Evolutionary conservation across 495 filamentous ascomycete genomes (phyloP), one percentile per base, ranked within the genome.

Genomic region (Copromyces sp.): DNA sequence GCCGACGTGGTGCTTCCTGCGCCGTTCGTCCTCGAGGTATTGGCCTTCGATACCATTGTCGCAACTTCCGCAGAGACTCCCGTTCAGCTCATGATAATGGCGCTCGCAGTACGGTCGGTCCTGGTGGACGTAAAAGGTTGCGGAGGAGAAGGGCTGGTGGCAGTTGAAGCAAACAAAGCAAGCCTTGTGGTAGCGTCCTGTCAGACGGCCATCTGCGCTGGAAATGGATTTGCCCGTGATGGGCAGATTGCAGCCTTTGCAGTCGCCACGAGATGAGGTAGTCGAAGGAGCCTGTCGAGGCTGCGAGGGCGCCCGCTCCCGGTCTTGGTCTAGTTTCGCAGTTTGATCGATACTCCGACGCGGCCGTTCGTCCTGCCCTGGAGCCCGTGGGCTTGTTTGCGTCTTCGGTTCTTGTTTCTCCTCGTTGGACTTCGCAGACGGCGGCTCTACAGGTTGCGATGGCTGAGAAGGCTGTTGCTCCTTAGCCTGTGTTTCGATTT

Each of bases 161-260:
- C 95, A 99, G 8, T 92, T 93, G 4, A 88, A 88, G 84, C 95
- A 99, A 5, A 95, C 92, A 79, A 99, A 98, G 78, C 95, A 99
- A 16, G 90, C 86, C 75, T 94, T 94, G 81, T 99, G 95, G 77
- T 97, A 99, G 42, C 94, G 90, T 1, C 95, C 95, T 3, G 94
- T 97, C 5, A 99, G 86, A 61, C 95, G 91, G 29, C 96, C 96
- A 74, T 98, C 95, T 2, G 94, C 94, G 16, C 93, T 95, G 38
- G 94, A 95, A 68, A 99, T 89, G 0, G 94, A 97, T 80, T 97
- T 98, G 24, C 95, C 95, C 59, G 87, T 87, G 77, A 99, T 99
- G 9, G 84, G 81, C 71, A 91, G 85, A 38, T 87, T 84, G 79
- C 95, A 99, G 3, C 92, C 93, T 70, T 93, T 91, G 81, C 95